These are phyloP conservation scores for Tolypocladium pustulatum DNA, from an alignment of 2,329 filamentous ascomycete genomes.

Conservation along the genomic window DNA sequence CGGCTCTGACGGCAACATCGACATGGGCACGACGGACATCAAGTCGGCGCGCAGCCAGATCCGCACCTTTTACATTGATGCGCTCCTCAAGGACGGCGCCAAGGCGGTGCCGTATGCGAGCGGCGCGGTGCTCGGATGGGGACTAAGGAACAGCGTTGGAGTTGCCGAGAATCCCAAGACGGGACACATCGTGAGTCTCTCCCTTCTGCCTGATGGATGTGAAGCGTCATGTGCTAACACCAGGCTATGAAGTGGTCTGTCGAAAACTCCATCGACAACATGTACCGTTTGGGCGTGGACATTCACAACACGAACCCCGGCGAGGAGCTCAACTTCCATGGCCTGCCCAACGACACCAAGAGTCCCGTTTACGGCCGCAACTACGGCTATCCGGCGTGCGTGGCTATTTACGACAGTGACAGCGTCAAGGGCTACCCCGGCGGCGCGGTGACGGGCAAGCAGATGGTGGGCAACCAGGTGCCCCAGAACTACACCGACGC, in stretches of 20 bases:
- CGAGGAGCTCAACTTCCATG: slow-evolving; percentile 63
- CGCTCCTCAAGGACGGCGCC: slow-evolving; percentile 12
- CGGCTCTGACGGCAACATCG: slow-evolving; percentile 49
- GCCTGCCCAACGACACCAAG: slow-evolving; percentile 31
- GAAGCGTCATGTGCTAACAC: not conserved
- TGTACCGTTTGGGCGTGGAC: slow-evolving; percentile 41
- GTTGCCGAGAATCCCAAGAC: slow-evolving; percentile 45
- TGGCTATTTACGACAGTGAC: slow-evolving; percentile 40
- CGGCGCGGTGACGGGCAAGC: slow-evolving; percentile 12
- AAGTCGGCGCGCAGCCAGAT: slow-evolving; percentile 49
- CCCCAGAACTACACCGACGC: slow-evolving; percentile 9
- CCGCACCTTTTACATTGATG: slow-evolving; percentile 32
- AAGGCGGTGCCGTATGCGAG: slow-evolving; percentile 27
- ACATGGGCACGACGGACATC: slow-evolving; percentile 34
- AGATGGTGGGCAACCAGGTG: slow-evolving; percentile 14
- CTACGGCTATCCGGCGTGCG: slow-evolving; percentile 56
- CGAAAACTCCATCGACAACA: slow-evolving; percentile 56
- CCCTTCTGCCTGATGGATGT: no score
- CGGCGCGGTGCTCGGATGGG: slow-evolving; percentile 46
- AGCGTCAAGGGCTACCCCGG: slow-evolving; percentile 21
- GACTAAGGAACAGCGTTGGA: slow-evolving; percentile 59
- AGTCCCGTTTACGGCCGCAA: slow-evolving; percentile 27
- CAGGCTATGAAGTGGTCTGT: slow-evolving; percentile 35
- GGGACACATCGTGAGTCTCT: slow-evolving; percentile 25
- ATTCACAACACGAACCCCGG: slow-evolving; percentile 58